These are phyloP conservation scores for Penicillium sclerotiorum DNA, from an alignment of 2,329 filamentous ascomycete genomes.

Conservation along the genomic window DNA sequence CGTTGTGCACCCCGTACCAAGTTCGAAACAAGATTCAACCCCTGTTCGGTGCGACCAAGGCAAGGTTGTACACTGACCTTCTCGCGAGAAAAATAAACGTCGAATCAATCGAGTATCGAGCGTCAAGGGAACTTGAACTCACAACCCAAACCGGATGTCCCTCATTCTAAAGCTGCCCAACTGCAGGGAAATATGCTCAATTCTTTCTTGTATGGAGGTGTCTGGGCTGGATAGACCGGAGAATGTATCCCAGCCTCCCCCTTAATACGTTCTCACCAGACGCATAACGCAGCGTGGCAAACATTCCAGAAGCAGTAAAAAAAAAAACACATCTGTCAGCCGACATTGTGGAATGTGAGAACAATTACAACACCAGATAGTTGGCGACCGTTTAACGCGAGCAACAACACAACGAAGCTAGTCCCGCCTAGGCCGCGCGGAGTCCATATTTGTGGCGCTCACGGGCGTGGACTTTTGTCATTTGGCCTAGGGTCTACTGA, in stretches of 20 bases:
- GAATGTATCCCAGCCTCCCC: conserved; percentile 9
- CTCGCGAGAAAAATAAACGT: conserved; percentile 1
- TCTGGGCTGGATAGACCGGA: neutral
- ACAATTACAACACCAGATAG: conserved; percentile 7
- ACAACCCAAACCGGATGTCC: neutral
- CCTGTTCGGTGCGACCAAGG: conserved; percentile 7
- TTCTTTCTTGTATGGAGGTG: neutral
- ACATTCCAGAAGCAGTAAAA: conserved; percentile 14
- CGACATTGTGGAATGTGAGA: conserved; percentile 16
- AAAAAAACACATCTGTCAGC: conserved; percentile 2
- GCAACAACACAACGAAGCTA: neutral
- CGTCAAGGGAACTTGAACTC: no score
- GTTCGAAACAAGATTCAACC: conserved; percentile 15
- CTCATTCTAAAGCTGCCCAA: neutral
- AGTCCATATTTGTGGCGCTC: conserved; percentile 19
- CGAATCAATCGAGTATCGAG: no score
- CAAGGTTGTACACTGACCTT: no score
- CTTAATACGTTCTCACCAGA: conserved; percentile 12
- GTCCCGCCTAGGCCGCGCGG: conserved; percentile 10
- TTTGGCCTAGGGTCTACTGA: neutral
- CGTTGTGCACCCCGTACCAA: conserved; percentile 1
- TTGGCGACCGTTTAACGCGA: neutral
- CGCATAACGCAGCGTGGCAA: neutral
- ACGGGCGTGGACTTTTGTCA: neutral
- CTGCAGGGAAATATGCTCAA: conserved; percentile 4